These are phyloP conservation scores for Gyromitra esculenta DNA, from an alignment of 2,329 filamentous ascomycete genomes.

Conservation along the genomic window DNA sequence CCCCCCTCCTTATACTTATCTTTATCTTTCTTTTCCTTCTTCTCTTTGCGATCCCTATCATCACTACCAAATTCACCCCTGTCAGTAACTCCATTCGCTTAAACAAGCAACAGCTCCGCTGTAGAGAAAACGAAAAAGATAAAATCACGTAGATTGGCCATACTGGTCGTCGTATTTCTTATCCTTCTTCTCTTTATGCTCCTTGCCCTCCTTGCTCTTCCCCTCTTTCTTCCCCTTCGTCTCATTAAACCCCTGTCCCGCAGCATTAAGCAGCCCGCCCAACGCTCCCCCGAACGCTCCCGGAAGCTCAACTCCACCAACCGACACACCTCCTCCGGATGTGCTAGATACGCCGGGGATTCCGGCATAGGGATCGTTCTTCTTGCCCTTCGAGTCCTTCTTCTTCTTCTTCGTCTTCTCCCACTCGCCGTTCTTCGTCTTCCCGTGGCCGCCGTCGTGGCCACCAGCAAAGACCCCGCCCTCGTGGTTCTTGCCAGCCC, in stretches of 20 bases:
- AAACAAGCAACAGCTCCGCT: no score
- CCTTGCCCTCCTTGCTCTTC: slow-evolving; percentile 30
- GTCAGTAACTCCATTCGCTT: neutral
- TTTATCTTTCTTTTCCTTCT: slow-evolving; percentile 46
- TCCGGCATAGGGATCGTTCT: slow-evolving; percentile 48
- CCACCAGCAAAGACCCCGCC: slow-evolving; percentile 57
- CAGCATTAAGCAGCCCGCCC: slow-evolving; percentile 55
- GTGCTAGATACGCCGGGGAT: slow-evolving; percentile 50
- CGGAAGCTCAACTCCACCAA: slow-evolving; percentile 54
- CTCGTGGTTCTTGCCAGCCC: slow-evolving; percentile 80
- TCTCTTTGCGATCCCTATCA: slow-evolving; percentile 35
- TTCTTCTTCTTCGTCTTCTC: slow-evolving; percentile 56
- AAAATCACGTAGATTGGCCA: slow-evolving; percentile 32
- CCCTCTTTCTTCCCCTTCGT: slow-evolving; percentile 46
- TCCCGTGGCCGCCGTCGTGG: slow-evolving; percentile 56
- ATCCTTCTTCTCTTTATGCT: slow-evolving; percentile 37
- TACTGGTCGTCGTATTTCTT: slow-evolving; percentile 45
- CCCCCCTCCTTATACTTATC: slow-evolving; percentile 38
- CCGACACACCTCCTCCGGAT: slow-evolving; percentile 44
- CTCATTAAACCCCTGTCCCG: slow-evolving; percentile 32
- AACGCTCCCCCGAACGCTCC: slow-evolving; percentile 55
- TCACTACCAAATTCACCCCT: neutral
- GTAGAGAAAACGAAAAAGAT: slow-evolving; percentile 3
- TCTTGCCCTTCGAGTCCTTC: slow-evolving; percentile 55
- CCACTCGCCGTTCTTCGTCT: slow-evolving; percentile 56